Base-by-base conservation (phyloP, 2,329 filamentous ascomycete species). In the Amauroascus niger region DNA sequence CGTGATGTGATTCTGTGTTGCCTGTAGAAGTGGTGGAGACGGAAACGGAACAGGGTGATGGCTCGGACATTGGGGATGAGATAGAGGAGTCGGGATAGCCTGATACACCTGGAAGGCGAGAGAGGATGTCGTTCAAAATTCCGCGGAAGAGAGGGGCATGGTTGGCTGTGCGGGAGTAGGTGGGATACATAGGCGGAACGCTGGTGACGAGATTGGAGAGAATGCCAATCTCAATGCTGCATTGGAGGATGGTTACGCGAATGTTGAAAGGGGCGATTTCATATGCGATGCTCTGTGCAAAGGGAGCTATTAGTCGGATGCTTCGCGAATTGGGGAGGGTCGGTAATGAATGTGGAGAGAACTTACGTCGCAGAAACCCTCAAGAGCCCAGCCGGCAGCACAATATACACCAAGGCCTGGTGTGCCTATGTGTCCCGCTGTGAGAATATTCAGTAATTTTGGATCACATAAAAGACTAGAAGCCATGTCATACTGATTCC, bases 181-280 rank as follows among this genome's bases (percentile, higher is more conserved):
- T 81, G 1, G 79, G 77, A n/a, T 65, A 60, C 65, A 95, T 79
- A 33, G 84, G 83, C 4, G 91, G 90, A 2, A 87, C 86, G 60
- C 91, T 88, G 47, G 83, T 86, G 62, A 97, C 86, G 53, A 85
- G 83, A 71, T 95, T 95, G 26, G 88, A 93, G 54, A 97, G 77
- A 30, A 88, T 83, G 59, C 86, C 83, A 57, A 95, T 87, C 73
- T 97, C 91, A 72, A 95, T 88, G 70, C 89, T 94, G 24, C 90
- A 89, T 74, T 98, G 91, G 43, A 98, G 85, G 60, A 97, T 90
- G 39, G 89, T 96, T 69, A 97, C 81, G 69, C 91, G 95, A 73
- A 97, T 83, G 71, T 96, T 96, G 75, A 97, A 97, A 0, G 93
- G 93, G 0, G 91, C 87, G 59, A 98, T 86, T 71, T 98, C 93